Conservation (phyloP, 75 land plant species). For the Ceratopteris richardii region DNA sequence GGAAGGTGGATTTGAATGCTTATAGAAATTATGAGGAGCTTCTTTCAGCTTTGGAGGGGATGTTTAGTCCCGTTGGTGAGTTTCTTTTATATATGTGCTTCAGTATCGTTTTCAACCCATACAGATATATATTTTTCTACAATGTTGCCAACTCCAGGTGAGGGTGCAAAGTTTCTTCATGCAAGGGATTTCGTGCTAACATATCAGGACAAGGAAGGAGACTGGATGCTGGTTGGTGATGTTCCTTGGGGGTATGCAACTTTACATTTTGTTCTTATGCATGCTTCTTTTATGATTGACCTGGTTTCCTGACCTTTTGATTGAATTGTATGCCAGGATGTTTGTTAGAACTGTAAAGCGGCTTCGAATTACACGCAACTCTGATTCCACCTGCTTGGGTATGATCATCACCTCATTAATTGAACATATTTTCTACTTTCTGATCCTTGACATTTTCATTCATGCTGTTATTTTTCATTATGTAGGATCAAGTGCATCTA, state of each 20-base stretch:
- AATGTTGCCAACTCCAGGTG: too few relatives aligned
- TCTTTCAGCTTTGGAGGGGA: slow-evolving; percentile 11
- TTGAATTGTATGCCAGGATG: slow-evolving; percentile 30
- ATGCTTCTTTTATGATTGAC: too few relatives aligned
- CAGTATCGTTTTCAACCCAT: too few relatives aligned
- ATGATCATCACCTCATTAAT: slow-evolving; percentile 9
- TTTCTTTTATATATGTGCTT: too few relatives aligned
- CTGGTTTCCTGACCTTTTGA: too few relatives aligned
- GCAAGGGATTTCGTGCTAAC: slow-evolving; percentile 45
- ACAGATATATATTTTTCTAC: too few relatives aligned
- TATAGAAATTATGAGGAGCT: slow-evolving; percentile 26
- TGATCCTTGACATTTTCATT: too few relatives aligned
- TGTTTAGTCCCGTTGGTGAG: slow-evolving; percentile 17
- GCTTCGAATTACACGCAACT: slow-evolving; percentile 54
- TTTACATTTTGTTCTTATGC: too few relatives aligned
- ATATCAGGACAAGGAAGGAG: slow-evolving; percentile 72
- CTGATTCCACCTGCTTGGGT: slow-evolving; percentile 80
- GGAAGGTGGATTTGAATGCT: slow-evolving; percentile 28
- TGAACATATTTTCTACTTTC: too few relatives aligned
- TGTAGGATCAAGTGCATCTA: too few relatives aligned
- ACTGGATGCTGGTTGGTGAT: slow-evolving; percentile 76
- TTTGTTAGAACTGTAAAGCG: slow-evolving; percentile 46
- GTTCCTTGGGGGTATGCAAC: slow-evolving; percentile 69
- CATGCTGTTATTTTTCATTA: too few relatives aligned
- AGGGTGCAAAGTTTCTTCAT: too few relatives aligned